Conservation (phyloP, 192 early-diverging fungal genomes). For the Entomortierella lignicola region DNA sequence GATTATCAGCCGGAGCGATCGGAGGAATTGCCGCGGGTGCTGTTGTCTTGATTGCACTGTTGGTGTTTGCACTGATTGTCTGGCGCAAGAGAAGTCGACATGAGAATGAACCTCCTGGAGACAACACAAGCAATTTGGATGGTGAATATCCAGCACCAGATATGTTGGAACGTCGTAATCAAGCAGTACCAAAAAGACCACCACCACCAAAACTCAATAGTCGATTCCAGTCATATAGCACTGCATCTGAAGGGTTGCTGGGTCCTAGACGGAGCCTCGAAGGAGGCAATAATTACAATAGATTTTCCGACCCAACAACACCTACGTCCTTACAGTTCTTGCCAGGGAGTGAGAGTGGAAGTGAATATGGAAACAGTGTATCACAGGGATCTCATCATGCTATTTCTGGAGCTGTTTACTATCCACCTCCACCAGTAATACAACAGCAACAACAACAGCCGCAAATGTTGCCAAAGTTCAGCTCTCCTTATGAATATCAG, state of each 20-base stretch:
- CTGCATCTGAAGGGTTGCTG: neutral
- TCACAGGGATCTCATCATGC: slow-evolving; percentile 13
- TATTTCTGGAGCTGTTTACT: slow-evolving; percentile 10
- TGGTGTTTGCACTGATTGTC: neutral
- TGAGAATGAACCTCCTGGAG: neutral
- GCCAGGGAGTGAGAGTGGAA: neutral
- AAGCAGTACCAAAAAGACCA: neutral
- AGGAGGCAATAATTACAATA: neutral
- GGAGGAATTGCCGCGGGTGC: slow-evolving; percentile 9
- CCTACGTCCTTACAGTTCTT: slow-evolving; percentile 29
- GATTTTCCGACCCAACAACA: slow-evolving; percentile 13
- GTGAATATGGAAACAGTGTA: neutral
- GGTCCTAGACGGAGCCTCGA: slow-evolving; percentile 4
- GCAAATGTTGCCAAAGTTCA: neutral
- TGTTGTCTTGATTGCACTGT: neutral
- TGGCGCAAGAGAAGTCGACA: neutral
- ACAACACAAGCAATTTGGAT: neutral
- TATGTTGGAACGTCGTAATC: neutral
- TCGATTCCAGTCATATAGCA: neutral
- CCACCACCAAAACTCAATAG: slow-evolving; percentile 1
- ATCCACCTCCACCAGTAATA: slow-evolving; percentile 16
- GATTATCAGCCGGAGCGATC: slow-evolving; percentile 10
- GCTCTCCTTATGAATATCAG: neutral
- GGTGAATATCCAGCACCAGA: neutral
- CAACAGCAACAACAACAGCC: neutral